A percentile compares a stretch with the other conserved stretches of the same genome.
phyloP scores from a whole-genome alignment of 805 yeast species.

The Candida orba region DNA sequence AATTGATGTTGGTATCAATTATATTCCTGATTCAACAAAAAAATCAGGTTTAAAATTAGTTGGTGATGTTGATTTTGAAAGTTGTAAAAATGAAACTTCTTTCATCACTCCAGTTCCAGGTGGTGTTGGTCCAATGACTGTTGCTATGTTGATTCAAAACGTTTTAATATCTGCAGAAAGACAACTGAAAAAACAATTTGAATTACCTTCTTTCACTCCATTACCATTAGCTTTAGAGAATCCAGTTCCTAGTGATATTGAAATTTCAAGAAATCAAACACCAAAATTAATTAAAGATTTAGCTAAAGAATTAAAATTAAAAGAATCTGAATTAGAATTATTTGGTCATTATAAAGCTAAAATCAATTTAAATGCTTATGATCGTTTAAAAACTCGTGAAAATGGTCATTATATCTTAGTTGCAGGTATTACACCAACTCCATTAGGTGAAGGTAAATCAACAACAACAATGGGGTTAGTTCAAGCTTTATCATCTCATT shows the following conservation, averaged over 20 bases:
- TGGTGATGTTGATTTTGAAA: slow-evolving; percentile 89
- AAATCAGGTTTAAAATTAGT: slow-evolving; percentile 78
- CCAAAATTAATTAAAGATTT: slow-evolving; percentile 76
- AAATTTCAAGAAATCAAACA: slow-evolving; percentile 77
- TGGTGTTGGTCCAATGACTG: slow-evolving; percentile 99
- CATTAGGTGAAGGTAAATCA: slow-evolving; percentile 95
- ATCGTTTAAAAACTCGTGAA: slow-evolving; percentile 54
- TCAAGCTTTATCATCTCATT: slow-evolving; percentile 93
- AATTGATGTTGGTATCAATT: slow-evolving; percentile 93
- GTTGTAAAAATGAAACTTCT: slow-evolving; percentile 55
- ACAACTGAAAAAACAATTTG: slow-evolving; percentile 4
- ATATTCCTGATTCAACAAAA: slow-evolving; percentile 64
- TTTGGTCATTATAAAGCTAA: slow-evolving; percentile 90
- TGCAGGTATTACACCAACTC: slow-evolving; percentile 97
- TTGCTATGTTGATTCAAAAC: slow-evolving; percentile 87
- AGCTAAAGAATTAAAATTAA: slow-evolving; percentile 78
- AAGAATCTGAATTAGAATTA: slow-evolving; percentile 72
- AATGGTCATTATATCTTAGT: slow-evolving; percentile 87
- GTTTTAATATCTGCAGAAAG: slow-evolving; percentile 73
- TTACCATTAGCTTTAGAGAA: slow-evolving; percentile 43
- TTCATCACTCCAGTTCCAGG: slow-evolving; percentile 96
- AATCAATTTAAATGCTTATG: slow-evolving; percentile 60
- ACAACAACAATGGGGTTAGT: slow-evolving; percentile 95
- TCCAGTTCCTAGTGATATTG: slow-evolving; percentile 91
- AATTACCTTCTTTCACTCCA: slow-evolving; percentile 21